Base-by-base conservation (phyloP, 2,329 filamentous ascomycete species). In the Fusarium staphyleae region DNA sequence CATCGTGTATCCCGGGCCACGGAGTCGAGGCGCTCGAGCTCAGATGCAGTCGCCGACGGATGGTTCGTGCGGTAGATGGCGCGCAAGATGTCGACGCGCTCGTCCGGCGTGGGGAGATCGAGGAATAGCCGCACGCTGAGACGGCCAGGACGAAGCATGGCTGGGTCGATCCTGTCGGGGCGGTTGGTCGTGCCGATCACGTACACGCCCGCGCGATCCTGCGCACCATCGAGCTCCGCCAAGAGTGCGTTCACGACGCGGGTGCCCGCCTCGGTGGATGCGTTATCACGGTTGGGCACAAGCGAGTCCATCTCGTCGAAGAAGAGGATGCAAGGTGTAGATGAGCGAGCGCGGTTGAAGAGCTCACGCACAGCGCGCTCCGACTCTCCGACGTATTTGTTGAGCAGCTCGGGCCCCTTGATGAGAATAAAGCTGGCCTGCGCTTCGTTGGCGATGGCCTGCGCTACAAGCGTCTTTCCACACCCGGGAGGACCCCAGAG, bases 381-480 rank as follows among this genome's bases (percentile, higher is more conserved):
- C 6, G 91, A 96, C 74, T 99, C 95, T 63, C 95, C 95, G 9
- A 99, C 93, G 71, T 93, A 99, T 75, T 98, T 99, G 79, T 98
- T 98, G 37, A 99, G 83, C 9, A 99, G 80, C 72, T 99, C 95
- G 0, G 95, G 95, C 0, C 95, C 95, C 74, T 97, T 97, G 75
- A 99, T 91, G 45, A 91, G 92, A 74, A 99, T 99, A 78, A 99
- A 99, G 74, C 96, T 98, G 40, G 95, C 95, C 72, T 93, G 91
- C 7, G 90, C 93, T 71, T 96, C 92, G 72, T 96, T 96, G 48
- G 95, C 95, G 4, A 97, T 92, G 3, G 95, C 95, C 75, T 98
- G 97, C 14, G 95, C 95, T 2, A 99, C 86, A 2, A 99, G 83
- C 0, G 95, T 99, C 74, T 99, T 99, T 66, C 95, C 95, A 72